phyloP scores from a whole-genome alignment of 768 basidiomycete genomes.

The Hygrocybe punicea region DNA sequence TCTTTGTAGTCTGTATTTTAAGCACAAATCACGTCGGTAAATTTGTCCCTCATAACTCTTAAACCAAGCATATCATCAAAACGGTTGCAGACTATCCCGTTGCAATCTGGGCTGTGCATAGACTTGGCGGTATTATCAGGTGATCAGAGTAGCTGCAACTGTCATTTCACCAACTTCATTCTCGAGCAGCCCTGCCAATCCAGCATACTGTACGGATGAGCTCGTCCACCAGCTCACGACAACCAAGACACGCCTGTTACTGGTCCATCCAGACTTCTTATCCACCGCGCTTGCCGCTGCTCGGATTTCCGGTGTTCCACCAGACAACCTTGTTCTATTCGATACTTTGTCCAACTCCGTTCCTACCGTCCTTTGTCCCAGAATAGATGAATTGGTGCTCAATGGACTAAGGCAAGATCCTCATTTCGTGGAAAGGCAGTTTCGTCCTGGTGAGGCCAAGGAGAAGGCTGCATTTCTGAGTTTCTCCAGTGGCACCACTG shows the following conservation, averaged over 20 bases:
- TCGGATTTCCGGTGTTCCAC: conserved; percentile 33
- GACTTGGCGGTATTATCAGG: conserved; percentile 22
- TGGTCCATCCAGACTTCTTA: conserved; percentile 45
- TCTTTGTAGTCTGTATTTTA: conserved; percentile 52
- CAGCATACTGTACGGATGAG: conserved; percentile 13
- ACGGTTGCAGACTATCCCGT: conserved; percentile 47
- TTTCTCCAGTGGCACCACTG: conserved; percentile 75
- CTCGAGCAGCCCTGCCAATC: conserved; percentile 11
- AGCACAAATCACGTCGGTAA: conserved; percentile 66
- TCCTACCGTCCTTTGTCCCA: not conserved
- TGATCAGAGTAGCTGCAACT: not conserved
- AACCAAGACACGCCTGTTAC: conserved; percentile 50
- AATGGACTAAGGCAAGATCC: conserved; percentile 42
- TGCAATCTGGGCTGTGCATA: conserved; percentile 42
- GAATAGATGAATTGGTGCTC: conserved; percentile 45
- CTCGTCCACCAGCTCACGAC: conserved; percentile 13
- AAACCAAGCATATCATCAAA: not conserved
- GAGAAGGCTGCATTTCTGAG: conserved; percentile 67
- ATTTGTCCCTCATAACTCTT: conserved; percentile 9
- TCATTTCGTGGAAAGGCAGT: conserved; percentile 47
- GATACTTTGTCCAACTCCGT: conserved; percentile 15
- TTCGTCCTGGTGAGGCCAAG: conserved; percentile 59
- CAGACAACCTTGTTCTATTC: conserved; percentile 45
- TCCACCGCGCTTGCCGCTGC: conserved; percentile 44
- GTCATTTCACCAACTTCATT: conserved; percentile 28